Base-by-base conservation (phyloP, 305 asterid genomes). In the Lippia alba region DNA sequence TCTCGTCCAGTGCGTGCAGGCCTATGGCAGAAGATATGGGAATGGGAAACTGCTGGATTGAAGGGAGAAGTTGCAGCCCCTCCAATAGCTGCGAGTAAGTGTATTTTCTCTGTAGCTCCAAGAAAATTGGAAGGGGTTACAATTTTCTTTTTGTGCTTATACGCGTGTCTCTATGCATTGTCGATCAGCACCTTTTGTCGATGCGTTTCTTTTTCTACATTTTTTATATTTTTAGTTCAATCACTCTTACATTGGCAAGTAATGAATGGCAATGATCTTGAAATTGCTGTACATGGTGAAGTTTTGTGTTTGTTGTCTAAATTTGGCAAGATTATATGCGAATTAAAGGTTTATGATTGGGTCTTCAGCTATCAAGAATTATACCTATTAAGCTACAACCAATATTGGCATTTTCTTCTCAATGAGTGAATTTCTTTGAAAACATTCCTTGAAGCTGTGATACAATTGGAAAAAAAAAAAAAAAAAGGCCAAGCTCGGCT, bases 41-140 rank as follows among this genome's bases (percentile, higher is more conserved):
- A 63, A 83, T 88, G 94, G 96, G 96, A 36, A 83, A 76, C 66
- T 80, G 85, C 79, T 91, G 96, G 97, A 84, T 83, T 74, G 96
- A 94, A 71, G 97, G 96, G 76, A 88, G 97, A 84, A 84, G 70
- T 70, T 94, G 96, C 86, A 85, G 96, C 82, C 82, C 97, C 51
- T 90, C 99, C 62, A 94, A 88, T 80, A 83, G 83, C 85, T 81
- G 96, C 89, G 65, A 80, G 97, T 94, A 79, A 68, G 91, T 79
- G 41, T 66, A 44, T 12, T 68, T 60, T 74, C 50, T 30, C 51
- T 55, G 40, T 58, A 59, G 41, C n/a, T 32, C 34, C 54, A 8
- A 12, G 4, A 74, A 57, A 20, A 20, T 16, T 36, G 54, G 20
- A 55, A 55, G 61, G 64, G 18, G 11, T 5, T 16, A 45, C 41